phyloP scores from a whole-genome alignment of 2,329 filamentous ascomycete genomes.

The Talaromyces sp. region DNA sequence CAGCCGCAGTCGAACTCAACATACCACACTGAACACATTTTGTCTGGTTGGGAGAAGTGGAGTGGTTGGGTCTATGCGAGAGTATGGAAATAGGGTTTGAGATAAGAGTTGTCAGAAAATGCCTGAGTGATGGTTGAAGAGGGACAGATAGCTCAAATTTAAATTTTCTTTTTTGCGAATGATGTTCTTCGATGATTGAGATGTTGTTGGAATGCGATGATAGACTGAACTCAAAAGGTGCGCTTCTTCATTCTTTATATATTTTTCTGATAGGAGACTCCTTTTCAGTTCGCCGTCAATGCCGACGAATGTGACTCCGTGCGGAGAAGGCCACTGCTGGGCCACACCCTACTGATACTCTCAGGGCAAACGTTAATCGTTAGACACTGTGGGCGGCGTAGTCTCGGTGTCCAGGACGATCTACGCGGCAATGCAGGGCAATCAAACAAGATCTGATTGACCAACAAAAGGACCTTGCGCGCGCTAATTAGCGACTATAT shows the following conservation, averaged over 20 bases:
- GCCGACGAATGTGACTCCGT: slow-evolving; percentile 9
- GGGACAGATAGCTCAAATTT: neutral
- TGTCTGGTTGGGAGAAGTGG: neutral
- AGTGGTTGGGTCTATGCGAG: neutral
- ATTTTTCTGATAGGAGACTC: slow-evolving; percentile 4
- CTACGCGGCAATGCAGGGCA: slow-evolving; percentile 18
- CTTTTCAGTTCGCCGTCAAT: neutral
- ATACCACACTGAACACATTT: slow-evolving; percentile 39
- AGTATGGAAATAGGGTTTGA: slow-evolving; percentile 5
- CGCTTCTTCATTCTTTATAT: slow-evolving; percentile 15
- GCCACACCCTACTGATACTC: slow-evolving; percentile 6
- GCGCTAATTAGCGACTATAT: slow-evolving; percentile 19
- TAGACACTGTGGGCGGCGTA: slow-evolving; percentile 14
- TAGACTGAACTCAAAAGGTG: slow-evolving; percentile 8
- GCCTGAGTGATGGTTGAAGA: neutral
- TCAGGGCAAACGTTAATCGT: slow-evolving; percentile 8
- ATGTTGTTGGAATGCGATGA: slow-evolving; percentile 13
- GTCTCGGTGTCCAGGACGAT: slow-evolving; percentile 14
- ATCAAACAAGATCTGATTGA: slow-evolving; percentile 15
- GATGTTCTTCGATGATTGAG: slow-evolving; percentile 1
- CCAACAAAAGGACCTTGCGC: slow-evolving; percentile 14
- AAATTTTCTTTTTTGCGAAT: neutral
- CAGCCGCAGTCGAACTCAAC: slow-evolving; percentile 39
- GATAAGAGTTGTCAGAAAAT: slow-evolving; percentile 1
- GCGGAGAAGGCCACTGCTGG: slow-evolving; percentile 11